These are phyloP conservation scores for Termitomyces sp. DNA, from an alignment of 768 basidiomycete species.

Conservation along the genomic window DNA sequence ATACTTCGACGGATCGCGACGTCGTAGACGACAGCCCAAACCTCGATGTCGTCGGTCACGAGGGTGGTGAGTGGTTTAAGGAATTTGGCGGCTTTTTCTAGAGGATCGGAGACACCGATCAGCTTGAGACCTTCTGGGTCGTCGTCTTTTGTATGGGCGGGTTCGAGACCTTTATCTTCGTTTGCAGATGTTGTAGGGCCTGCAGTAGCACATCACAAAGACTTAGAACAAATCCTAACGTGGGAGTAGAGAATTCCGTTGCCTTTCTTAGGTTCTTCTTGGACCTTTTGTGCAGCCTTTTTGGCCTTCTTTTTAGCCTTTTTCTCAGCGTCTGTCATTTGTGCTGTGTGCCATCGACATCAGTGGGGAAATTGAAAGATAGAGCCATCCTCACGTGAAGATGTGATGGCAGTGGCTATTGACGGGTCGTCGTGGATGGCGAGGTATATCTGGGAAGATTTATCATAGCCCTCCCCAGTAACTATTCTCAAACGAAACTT, in stretches of 20 bases:
- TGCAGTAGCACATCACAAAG: slow-evolving; percentile 6
- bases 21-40: slow-evolving; percentile 75
- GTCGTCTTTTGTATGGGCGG: slow-evolving; percentile 56
- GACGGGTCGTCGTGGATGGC: slow-evolving; percentile 66
- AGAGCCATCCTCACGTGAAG: slow-evolving; percentile 26
- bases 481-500: not conserved
- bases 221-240: not conserved
- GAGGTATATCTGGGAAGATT: slow-evolving; percentile 59
- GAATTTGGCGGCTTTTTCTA: slow-evolving; percentile 73
- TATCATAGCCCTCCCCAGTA: not conserved
- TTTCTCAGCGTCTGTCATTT: slow-evolving; percentile 59
- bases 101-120: slow-evolving; percentile 51
- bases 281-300: slow-evolving; percentile 62
- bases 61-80: slow-evolving; percentile 57
- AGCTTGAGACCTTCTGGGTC: slow-evolving; percentile 81
- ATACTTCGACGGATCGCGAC: slow-evolving; percentile 77
- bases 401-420: slow-evolving; percentile 37
- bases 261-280: slow-evolving; percentile 75
- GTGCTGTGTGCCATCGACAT: slow-evolving; percentile 20
- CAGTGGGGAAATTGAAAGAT: not conserved
- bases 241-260: slow-evolving; percentile 7
- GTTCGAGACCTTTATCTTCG: slow-evolving; percentile 71
- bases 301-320: slow-evolving; percentile 86
- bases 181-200: slow-evolving; percentile 29
- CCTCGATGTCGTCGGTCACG: slow-evolving; percentile 49